Conservation (phyloP, 2,329 filamentous ascomycete genomes). For the Bipolaris victoriae region DNA sequence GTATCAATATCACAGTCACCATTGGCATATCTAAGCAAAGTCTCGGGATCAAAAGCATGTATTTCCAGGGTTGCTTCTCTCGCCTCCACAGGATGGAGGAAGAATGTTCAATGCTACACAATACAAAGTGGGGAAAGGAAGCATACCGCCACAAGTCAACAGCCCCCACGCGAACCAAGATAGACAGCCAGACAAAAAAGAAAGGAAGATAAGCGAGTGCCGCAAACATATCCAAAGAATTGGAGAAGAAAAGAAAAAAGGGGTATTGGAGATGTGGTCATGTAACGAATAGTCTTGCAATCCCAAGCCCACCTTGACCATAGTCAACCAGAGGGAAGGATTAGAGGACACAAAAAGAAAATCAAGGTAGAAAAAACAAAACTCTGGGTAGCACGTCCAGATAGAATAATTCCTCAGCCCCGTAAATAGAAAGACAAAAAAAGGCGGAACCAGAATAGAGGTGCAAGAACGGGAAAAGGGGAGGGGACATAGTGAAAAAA, state of each 20-base stretch:
- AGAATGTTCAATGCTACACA: no score
- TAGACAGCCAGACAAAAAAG: not conserved
- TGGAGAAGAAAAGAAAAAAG: not conserved
- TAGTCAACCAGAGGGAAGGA: not conserved
- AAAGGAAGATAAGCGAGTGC: not conserved
- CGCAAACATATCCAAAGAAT: no score
- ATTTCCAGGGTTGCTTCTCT: no score
- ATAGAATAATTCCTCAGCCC: not conserved
- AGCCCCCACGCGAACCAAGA: not conserved
- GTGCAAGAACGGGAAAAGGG: not conserved
- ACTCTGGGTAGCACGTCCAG: not conserved
- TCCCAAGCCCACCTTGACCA: not conserved
- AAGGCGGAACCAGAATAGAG: no score
- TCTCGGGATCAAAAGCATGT: no score
- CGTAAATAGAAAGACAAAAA: not conserved
- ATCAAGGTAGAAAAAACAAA: not conserved
- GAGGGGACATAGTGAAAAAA: not conserved
- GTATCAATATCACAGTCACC: no score
- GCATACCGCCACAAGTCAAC: no score
- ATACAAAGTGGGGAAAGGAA: no score
- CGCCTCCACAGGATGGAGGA: no score
- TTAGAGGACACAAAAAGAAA: not conserved
- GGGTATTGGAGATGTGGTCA: constrained; percentile 2
- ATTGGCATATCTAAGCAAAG: no score
- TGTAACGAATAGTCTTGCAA: not conserved